Percentiles rank a stretch among this genome's conserved stretches.
Evolutionary conservation across 2,329 filamentous ascomycete species (phyloP).

Genomic region (Pseudopyrenochaeta lycopersici): DNA sequence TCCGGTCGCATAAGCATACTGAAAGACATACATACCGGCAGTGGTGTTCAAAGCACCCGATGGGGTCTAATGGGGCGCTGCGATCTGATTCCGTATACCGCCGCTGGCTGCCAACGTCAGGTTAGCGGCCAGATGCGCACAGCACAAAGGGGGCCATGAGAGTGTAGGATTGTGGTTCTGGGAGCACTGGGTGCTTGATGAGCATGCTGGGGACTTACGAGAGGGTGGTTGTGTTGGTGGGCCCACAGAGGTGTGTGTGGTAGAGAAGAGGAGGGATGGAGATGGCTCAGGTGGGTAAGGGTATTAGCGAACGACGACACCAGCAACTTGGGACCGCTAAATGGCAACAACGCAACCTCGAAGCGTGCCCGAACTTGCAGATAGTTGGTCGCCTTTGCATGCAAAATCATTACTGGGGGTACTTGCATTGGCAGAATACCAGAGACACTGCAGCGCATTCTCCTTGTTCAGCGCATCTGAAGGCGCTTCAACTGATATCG

Average conservation of each 20-base stretch:
- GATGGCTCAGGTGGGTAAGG: slow-evolving; percentile 24
- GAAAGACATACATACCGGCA: slow-evolving; percentile 46
- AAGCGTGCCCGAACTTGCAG: slow-evolving; percentile 19
- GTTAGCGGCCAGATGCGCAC: slow-evolving; percentile 42
- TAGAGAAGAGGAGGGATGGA: slow-evolving; percentile 34
- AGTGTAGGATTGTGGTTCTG: slow-evolving; percentile 19
- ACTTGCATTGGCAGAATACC: slow-evolving; percentile 6
- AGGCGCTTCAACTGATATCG: slow-evolving; percentile 21
- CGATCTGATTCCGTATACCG: slow-evolving; percentile 47
- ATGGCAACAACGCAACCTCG: slow-evolving; percentile 34
- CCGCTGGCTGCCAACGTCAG: slow-evolving; percentile 43
- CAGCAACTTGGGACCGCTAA: slow-evolving; percentile 35
- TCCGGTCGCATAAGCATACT: slow-evolving; percentile 42
- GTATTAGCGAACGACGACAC: slow-evolving; percentile 39
- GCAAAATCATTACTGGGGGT: slow-evolving; percentile 15
- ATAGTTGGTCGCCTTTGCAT: slow-evolving; percentile 29
- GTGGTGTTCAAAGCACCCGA: slow-evolving; percentile 32
- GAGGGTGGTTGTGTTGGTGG: slow-evolving; percentile 32
- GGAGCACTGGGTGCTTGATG: slow-evolving; percentile 22
- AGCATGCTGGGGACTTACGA: slow-evolving; percentile 31
- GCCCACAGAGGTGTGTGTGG: slow-evolving; percentile 30
- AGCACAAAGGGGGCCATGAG: slow-evolving; percentile 17
- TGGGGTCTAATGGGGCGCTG: slow-evolving; percentile 37
- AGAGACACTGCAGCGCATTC: slow-evolving; percentile 21
- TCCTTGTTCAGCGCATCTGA: slow-evolving; percentile 20